Conservation (phyloP, 1,284 basidiomycete species). For the Cutaneotrichosporon sp. region DNA sequence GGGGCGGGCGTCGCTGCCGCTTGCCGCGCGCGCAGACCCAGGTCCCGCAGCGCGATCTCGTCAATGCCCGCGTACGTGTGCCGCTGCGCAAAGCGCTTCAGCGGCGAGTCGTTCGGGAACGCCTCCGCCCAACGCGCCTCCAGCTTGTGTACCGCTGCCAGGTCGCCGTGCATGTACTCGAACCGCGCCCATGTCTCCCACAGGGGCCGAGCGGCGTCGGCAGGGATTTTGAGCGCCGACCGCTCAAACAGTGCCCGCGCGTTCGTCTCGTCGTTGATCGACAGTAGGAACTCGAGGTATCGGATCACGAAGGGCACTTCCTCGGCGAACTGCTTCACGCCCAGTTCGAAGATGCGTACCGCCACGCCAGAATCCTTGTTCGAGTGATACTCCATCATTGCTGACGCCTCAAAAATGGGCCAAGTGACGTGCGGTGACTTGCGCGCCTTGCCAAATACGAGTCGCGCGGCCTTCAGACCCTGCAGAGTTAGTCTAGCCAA, state of each 20-base stretch:
- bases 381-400: conserved; percentile 92
- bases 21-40: conserved; percentile 60
- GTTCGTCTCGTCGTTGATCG: conserved; percentile 93
- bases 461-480: conserved; percentile 70
- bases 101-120: conserved; percentile 79
- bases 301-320: conserved; percentile 81
- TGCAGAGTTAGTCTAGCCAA: conserved; percentile 16
- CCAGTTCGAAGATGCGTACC: conserved; percentile 88
- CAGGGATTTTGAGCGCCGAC: conserved; percentile 59
- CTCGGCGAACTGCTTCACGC: conserved; percentile 75
- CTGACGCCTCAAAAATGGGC: conserved; percentile 91
- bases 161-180: conserved; percentile 90
- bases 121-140: conserved; percentile 81
- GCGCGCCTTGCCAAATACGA: conserved; percentile 76
- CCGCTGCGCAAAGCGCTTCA: conserved; percentile 85
- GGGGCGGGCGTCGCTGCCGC: background rate
- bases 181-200: conserved; percentile 96
- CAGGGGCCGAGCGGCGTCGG: conserved; percentile 73
- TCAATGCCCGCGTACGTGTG: conserved; percentile 84
- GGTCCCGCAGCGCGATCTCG: conserved; percentile 79
- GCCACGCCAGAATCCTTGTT: conserved; percentile 80
- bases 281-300: conserved; percentile 89
- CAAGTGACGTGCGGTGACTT: conserved; percentile 80
- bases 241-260: conserved; percentile 93
- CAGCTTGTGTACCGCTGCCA: conserved; percentile 81